These are phyloP conservation scores for Amanita phalloides DNA, from an alignment of 768 basidiomycete genomes.

Conservation along the genomic window DNA sequence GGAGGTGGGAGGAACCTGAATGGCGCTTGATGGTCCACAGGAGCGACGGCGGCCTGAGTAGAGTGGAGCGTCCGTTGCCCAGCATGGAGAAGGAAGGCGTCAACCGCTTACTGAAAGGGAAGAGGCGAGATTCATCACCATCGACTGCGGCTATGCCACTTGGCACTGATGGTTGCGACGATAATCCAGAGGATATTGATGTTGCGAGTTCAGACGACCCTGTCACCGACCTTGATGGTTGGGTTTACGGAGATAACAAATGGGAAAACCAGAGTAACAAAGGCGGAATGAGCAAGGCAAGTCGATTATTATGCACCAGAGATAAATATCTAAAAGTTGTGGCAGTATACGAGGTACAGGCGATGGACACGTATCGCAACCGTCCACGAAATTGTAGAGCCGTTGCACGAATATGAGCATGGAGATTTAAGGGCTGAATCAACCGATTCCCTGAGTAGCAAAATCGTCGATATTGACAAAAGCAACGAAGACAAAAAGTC, in stretches of 20 bases:
- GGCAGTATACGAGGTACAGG: constrained; percentile 73
- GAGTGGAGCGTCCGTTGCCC: constrained; percentile 56
- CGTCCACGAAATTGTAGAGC: constrained; percentile 61
- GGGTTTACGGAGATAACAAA: constrained; percentile 93
- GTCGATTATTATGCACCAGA: constrained; percentile 7
- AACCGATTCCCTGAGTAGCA: background rate
- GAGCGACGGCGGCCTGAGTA: constrained; percentile 35
- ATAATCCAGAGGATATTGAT: constrained; percentile 18
- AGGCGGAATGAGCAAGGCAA: constrained; percentile 79
- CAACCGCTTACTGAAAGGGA: constrained; percentile 39
- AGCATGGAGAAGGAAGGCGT: constrained; percentile 32
- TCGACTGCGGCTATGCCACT: constrained; percentile 11
- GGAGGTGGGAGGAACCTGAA: constrained; percentile 88
- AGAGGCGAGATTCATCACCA: constrained; percentile 26
- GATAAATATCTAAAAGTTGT: background rate
- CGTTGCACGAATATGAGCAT: constrained; percentile 19
- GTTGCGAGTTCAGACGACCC: constrained; percentile 37
- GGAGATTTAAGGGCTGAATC: background rate
- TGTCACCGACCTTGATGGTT: constrained; percentile 77
- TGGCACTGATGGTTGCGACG: constrained; percentile 16
- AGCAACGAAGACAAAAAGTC: background rate
- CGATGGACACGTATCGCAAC: constrained; percentile 82
- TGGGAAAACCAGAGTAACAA: constrained; percentile 74
- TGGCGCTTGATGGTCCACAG: constrained; percentile 72
- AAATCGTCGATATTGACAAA: background rate